These are phyloP conservation scores for Stemphylium beticola DNA, from an alignment of 2,329 filamentous ascomycete genomes.

Conservation along the genomic window DNA sequence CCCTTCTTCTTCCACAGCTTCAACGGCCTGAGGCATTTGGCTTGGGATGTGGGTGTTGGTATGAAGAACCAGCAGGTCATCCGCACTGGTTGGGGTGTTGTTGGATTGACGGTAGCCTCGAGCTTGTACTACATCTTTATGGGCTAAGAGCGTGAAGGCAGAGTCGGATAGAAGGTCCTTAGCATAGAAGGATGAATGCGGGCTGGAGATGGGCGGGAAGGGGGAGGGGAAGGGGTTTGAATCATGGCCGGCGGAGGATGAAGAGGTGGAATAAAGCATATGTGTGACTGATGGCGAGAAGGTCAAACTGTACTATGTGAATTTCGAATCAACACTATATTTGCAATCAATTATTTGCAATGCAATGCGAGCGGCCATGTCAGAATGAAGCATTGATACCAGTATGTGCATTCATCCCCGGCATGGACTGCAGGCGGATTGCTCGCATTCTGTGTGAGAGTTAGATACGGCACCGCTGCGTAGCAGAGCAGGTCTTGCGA, in stretches of 20 bases:
- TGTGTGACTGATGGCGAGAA: neutral
- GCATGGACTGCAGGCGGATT: too few relatives aligned
- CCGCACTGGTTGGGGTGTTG: constrained; percentile 67
- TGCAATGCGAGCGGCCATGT: too few relatives aligned
- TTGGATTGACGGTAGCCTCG: constrained; percentile 61
- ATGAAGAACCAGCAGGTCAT: constrained; percentile 70
- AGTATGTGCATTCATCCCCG: neutral
- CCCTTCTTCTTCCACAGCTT: constrained; percentile 73
- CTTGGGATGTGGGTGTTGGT: constrained; percentile 69
- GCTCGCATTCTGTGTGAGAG: too few relatives aligned
- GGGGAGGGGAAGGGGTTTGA: neutral
- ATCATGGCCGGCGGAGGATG: neutral
- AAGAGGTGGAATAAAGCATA: neutral
- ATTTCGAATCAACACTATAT: constrained; percentile 16
- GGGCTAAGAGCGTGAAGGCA: neutral
- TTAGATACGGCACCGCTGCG: too few relatives aligned
- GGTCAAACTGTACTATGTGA: constrained; percentile 1
- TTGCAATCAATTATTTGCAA: constrained; percentile 1
- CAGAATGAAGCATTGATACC: too few relatives aligned
- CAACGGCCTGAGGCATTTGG: constrained; percentile 74
- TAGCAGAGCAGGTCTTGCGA: too few relatives aligned
- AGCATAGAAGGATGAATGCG: neutral
- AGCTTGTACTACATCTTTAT: constrained; percentile 42
- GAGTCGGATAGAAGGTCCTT: neutral
- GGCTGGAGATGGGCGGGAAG: neutral